phyloP scores from a whole-genome alignment of 2,329 filamentous ascomycete species.

The Ambrosiella xylebori region DNA sequence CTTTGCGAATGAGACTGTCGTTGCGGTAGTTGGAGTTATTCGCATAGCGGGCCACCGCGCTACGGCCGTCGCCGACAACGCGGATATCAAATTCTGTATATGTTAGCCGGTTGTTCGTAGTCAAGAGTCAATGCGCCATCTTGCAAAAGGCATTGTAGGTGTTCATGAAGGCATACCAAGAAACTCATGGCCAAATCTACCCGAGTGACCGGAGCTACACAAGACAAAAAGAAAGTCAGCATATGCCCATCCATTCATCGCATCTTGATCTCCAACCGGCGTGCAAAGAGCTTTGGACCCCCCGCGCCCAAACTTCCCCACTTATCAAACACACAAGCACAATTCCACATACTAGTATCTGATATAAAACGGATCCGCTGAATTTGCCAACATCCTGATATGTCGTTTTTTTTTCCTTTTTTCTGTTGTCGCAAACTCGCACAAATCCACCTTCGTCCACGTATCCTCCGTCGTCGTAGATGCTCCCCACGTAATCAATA shows the following conservation, averaged over 20 bases:
- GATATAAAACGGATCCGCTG: conserved; percentile 68
- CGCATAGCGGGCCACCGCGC: conserved; percentile 86
- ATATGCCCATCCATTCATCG: neutral
- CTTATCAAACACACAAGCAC: neutral
- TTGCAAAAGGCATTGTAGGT: neutral
- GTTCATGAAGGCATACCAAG: conserved; percentile 41
- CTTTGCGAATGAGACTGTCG: conserved; percentile 96
- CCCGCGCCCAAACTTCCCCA: neutral
- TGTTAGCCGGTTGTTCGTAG: neutral
- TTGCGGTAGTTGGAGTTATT: conserved; percentile 99
- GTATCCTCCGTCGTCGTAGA: neutral
- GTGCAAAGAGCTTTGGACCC: neutral
- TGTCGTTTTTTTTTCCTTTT: neutral
- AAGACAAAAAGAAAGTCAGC: conserved; percentile 15
- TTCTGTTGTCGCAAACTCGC: neutral
- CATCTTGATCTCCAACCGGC: neutral
- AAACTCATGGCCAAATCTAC: conserved; percentile 95
- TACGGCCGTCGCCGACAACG: conserved; percentile 78
- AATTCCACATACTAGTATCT: conserved; percentile 71
- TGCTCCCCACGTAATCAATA: too few species aligned
- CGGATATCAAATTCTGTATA: conserved; percentile 82
- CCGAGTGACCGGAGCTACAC: conserved; percentile 80
- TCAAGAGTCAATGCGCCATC: neutral
- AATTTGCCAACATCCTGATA: conserved; percentile 2
- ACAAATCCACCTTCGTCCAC: too few species aligned